Evolutionary conservation across 768 basidiomycete species (phyloP), one percentile per base, ranked within the genome.

Genomic region (Podaxis rugospora): DNA sequence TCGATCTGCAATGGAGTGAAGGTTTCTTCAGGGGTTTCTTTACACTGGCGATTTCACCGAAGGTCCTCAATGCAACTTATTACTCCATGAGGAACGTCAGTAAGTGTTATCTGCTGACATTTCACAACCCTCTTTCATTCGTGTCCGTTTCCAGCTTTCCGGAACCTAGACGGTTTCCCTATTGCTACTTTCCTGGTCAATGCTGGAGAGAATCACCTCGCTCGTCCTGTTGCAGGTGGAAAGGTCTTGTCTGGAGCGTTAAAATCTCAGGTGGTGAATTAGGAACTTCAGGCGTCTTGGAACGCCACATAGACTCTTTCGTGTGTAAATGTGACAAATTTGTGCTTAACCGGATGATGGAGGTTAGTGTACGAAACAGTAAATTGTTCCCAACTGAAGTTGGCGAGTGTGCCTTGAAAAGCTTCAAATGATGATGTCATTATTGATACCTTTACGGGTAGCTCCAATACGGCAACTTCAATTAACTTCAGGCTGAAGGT

Each of bases 21-120:
- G 83, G 79, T 6, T 83, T 80, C 5, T 83, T 74, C 71, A 71
- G 84, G 36, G 85, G 85, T 1, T 87, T 85, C 71, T 85, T 83
- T 71, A 81, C 83, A 37, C 72, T 87, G 11, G 75, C 73, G 28
- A 69, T 87, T 61, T 74, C 78, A 64, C 65, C 81, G n/a, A 59
- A 75, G 16, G 73, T 73, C 53, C 66, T 81, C 50, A 79, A 74
- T 28, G 81, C 84, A 21, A 81, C 82, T 21, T 85, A 80, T 71
- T 85, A 79, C 57, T 84, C 80, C 1, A 83, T 85, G 80, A 66
- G 69, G 28, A 74, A 81, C 66, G 72, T 77, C 55, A 75, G 79
- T 80, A 57, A 66, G 81, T 74, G 32, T 14, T 13, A 4, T 42
- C 25, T 49, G 32, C 32, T 32, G 32, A 32, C 32, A 32, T 25